phyloP scores from a whole-genome alignment of 108 stramenopile species.

The Skeletonema potamos region DNA sequence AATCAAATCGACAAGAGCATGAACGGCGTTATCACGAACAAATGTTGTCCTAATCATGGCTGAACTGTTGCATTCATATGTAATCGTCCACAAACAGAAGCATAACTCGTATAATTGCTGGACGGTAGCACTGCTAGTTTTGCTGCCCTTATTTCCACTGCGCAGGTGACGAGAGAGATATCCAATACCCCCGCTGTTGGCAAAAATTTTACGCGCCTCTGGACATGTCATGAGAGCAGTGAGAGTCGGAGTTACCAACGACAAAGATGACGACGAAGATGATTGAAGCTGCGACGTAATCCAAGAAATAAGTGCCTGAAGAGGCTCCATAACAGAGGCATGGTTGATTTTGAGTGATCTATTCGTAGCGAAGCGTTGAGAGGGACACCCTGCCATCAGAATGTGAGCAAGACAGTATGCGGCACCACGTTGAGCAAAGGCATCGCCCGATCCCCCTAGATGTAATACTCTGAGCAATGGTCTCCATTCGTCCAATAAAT shows the following conservation, averaged over 20 bases:
- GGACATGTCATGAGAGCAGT: conserved; percentile 54
- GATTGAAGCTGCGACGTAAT: conserved; percentile 69
- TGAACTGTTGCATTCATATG: conserved; percentile 61
- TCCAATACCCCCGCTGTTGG: conserved; percentile 72
- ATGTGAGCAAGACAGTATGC: conserved; percentile 55
- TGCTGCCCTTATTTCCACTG: conserved; percentile 25
- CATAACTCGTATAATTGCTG: conserved; percentile 92
- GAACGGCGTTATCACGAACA: conserved; percentile 56
- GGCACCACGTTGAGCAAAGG: conserved; percentile 56
- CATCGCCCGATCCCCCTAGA: conserved; percentile 50
- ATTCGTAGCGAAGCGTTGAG: conserved; percentile 14
- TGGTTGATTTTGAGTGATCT: conserved; percentile 42
- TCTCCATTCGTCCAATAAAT: conserved; percentile 54
- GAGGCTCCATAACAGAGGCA: conserved; percentile 46
- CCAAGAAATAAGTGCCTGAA: conserved; percentile 70
- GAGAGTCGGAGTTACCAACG: conserved; percentile 70
- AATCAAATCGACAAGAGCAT: conserved; percentile 79
- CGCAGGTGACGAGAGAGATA: conserved; percentile 67
- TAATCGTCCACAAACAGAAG: conserved; percentile 90
- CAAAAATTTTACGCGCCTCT: conserved; percentile 58
- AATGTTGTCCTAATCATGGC: conserved; percentile 46
- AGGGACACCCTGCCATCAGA: conserved; percentile 45
- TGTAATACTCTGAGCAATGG: conserved; percentile 44
- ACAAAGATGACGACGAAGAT: conserved; percentile 49
- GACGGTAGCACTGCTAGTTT: conserved; percentile 41